These are phyloP conservation scores for Graphilbum sp. DNA, from an alignment of 2,329 filamentous ascomycete genomes.

Conservation along the genomic window DNA sequence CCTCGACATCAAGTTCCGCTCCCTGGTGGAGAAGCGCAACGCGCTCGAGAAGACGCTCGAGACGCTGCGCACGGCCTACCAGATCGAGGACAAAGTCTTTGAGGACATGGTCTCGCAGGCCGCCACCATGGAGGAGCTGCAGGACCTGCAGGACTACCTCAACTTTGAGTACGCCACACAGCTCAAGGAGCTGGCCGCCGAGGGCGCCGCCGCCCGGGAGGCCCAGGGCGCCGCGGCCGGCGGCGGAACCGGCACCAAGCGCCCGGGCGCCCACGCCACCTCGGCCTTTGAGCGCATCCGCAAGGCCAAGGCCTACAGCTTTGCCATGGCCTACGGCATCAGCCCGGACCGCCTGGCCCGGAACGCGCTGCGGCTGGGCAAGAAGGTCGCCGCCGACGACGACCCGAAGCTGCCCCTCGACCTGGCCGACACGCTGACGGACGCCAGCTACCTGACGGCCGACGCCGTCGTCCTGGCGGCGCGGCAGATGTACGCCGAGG, in stretches of 20 bases:
- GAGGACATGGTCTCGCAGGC: slow-evolving; percentile 70
- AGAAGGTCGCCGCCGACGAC: slow-evolving; percentile 73
- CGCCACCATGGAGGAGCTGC: slow-evolving; percentile 81
- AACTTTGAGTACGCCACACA: slow-evolving; percentile 84
- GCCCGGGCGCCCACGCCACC: slow-evolving; percentile 67
- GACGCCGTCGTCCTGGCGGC: slow-evolving; percentile 62
- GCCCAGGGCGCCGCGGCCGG: slow-evolving; percentile 28
- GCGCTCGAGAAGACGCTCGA: slow-evolving; percentile 66
- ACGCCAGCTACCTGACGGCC: slow-evolving; percentile 58
- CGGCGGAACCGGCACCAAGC: slow-evolving; percentile 32
- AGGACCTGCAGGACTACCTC: slow-evolving; percentile 90
- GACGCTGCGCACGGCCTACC: slow-evolving; percentile 44
- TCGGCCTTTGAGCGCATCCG: slow-evolving; percentile 70
- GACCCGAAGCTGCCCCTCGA: slow-evolving; percentile 65
- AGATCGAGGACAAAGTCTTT: slow-evolving; percentile 56
- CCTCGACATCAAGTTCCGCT: slow-evolving; percentile 86
- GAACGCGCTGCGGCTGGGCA: slow-evolving; percentile 65
- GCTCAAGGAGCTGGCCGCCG: slow-evolving; percentile 60
- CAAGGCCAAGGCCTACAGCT: slow-evolving; percentile 58
- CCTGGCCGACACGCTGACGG: slow-evolving; percentile 64
- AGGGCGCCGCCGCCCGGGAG: slow-evolving; percentile 16
- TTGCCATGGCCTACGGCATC: slow-evolving; percentile 84
- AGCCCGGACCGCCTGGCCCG: slow-evolving; percentile 75
- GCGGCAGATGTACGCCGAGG: slow-evolving; percentile 79
- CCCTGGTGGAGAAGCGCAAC: slow-evolving; percentile 81